Evolutionary conservation across 2,329 filamentous ascomycete genomes (phyloP).

Genomic region (Mycosphaerella arachidis): DNA sequence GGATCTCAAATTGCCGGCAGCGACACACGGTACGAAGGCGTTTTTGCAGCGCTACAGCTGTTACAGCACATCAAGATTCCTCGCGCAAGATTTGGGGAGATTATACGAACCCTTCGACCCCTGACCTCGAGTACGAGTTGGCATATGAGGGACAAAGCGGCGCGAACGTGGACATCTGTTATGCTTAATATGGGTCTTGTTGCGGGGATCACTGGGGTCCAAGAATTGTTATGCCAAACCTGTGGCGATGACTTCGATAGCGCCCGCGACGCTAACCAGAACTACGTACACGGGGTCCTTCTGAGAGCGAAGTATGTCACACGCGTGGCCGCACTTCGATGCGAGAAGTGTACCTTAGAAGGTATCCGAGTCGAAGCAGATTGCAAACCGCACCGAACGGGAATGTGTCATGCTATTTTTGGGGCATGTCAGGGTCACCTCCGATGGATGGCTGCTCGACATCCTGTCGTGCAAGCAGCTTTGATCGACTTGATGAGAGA

Average conservation of each 20-base stretch:
- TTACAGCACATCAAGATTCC: slow-evolving; percentile 68
- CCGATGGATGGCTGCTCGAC: neutral
- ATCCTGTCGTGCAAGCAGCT: neutral
- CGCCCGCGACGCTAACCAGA: slow-evolving; percentile 17
- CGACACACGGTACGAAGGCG: slow-evolving; percentile 52
- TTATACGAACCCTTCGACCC: slow-evolving; percentile 55
- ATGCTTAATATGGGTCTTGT: slow-evolving; percentile 6
- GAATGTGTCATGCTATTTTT: neutral
- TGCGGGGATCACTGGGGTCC: slow-evolving; percentile 5
- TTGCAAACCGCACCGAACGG: neutral
- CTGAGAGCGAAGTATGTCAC: slow-evolving; percentile 26
- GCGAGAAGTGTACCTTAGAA: neutral
- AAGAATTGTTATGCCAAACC: neutral
- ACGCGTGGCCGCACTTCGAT: neutral
- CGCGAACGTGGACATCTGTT: slow-evolving; percentile 56
- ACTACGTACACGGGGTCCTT: slow-evolving; percentile 33
- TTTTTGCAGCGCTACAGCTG: slow-evolving; percentile 80
- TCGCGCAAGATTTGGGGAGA: slow-evolving; percentile 48
- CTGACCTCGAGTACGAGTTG: slow-evolving; percentile 68
- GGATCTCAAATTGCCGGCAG: slow-evolving; percentile 4
- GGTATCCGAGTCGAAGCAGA: neutral
- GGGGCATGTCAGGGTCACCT: neutral
- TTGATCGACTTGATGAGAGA: neutral
- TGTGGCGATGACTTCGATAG: neutral
- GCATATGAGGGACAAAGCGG: slow-evolving; percentile 78